phyloP scores from a whole-genome alignment of 805 yeast genomes.

The Lipomyces orientalis region DNA sequence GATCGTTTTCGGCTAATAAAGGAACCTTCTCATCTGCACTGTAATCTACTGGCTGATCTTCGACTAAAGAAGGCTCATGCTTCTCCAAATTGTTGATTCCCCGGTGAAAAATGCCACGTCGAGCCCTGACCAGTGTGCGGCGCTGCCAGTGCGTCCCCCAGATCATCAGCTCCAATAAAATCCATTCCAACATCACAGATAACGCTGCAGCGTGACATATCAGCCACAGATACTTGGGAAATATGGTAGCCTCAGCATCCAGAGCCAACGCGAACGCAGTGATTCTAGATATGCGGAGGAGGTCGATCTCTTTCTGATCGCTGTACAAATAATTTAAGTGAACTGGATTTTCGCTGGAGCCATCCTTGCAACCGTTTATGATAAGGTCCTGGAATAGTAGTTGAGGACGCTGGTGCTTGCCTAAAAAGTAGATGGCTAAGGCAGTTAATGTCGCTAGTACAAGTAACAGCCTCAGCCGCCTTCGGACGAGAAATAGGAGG shows the following conservation, averaged over 20 bases:
- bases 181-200: conserved; percentile 23
- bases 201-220: conserved; percentile 26
- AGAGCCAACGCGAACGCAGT: background rate
- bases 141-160: background rate
- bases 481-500: conserved; percentile 3
- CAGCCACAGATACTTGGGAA: conserved; percentile 25
- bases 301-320: background rate
- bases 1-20: too few relatives aligned
- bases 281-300: background rate
- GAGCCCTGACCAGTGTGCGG: too few relatives aligned
- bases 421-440: conserved; percentile 1
- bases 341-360: background rate
- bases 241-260: conserved; percentile 8
- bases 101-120: too few relatives aligned
- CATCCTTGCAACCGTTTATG: background rate
- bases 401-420: background rate
- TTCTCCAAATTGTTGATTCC: too few relatives aligned
- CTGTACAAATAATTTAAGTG: too few relatives aligned
- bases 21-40: too few relatives aligned
- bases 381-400: conserved; percentile 6
- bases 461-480: conserved; percentile 10
- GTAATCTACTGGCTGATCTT: too few relatives aligned
- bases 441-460: conserved; percentile 6
- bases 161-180: conserved; percentile 12
- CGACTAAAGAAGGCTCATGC: too few relatives aligned